phyloP scores from a whole-genome alignment of 306 rosid genomes.

The Spatholobus suberectus region DNA sequence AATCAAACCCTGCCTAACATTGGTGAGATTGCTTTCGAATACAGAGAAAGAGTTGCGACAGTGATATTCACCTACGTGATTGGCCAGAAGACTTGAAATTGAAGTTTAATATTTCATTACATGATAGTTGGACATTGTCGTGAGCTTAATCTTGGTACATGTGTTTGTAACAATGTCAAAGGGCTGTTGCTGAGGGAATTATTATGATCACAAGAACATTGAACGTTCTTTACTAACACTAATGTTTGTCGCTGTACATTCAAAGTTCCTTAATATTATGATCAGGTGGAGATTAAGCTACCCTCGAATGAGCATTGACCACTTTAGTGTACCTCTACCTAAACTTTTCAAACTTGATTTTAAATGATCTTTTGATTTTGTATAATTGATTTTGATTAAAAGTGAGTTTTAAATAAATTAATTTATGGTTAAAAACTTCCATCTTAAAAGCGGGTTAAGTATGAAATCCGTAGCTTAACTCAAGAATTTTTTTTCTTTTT shows the following conservation, averaged over 20 bases:
- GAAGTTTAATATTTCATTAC: slow-evolving; percentile 15
- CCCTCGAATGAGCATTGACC: not conserved
- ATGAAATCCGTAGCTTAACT: too few relatives aligned
- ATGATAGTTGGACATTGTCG: slow-evolving; percentile 36
- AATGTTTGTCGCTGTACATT: slow-evolving; percentile 34
- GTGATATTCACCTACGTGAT: slow-evolving; percentile 45
- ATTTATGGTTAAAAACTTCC: too few relatives aligned
- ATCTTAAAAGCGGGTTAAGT: too few relatives aligned
- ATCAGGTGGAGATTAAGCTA: not conserved
- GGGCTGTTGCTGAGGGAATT: slow-evolving; percentile 28
- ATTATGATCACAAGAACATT: slow-evolving; percentile 16
- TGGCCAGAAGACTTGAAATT: slow-evolving; percentile 20
- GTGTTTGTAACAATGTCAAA: slow-evolving; percentile 31
- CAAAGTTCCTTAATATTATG: not conserved
- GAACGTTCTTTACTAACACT: slow-evolving; percentile 15
- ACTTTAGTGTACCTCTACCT: too few relatives aligned
- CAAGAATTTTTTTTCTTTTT: too few relatives aligned
- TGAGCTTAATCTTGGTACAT: slow-evolving; percentile 32
- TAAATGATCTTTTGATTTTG: too few relatives aligned
- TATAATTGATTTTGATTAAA: too few relatives aligned
- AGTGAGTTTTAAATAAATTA: too few relatives aligned
- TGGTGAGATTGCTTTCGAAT: slow-evolving; percentile 65
- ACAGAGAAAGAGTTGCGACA: slow-evolving; percentile 52
- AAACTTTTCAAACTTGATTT: too few relatives aligned
- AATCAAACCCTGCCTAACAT: slow-evolving; percentile 64